phyloP scores from a whole-genome alignment of 2,329 filamentous ascomycete species.

The Lasiodiplodia sp. region DNA sequence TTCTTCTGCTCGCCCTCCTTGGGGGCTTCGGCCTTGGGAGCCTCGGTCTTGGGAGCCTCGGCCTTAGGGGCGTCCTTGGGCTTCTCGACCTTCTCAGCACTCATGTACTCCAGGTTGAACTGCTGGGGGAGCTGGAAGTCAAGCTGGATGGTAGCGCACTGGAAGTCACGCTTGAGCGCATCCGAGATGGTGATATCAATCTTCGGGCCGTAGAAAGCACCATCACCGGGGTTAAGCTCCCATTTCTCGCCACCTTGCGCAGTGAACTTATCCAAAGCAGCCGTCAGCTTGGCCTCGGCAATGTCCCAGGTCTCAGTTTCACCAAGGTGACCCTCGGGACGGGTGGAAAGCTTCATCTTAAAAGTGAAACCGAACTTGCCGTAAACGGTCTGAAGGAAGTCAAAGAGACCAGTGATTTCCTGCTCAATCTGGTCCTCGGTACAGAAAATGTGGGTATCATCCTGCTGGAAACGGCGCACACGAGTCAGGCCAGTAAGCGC shows the following conservation, averaged over 20 bases:
- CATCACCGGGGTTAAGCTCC: conserved; percentile 93
- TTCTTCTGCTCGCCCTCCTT: conserved; percentile 40
- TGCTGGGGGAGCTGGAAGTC: conserved; percentile 87
- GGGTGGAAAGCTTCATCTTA: conserved; percentile 92
- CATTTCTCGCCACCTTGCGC: conserved; percentile 70
- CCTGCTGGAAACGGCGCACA: conserved; percentile 86
- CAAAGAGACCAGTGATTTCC: conserved; percentile 84
- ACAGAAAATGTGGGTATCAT: conserved; percentile 92
- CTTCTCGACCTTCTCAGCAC: conserved; percentile 71
- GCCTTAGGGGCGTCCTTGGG: conserved; percentile 39
- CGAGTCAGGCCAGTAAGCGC: conserved; percentile 82
- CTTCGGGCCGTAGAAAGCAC: conserved; percentile 98
- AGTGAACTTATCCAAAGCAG: conserved; percentile 71
- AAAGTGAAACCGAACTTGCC: conserved; percentile 88
- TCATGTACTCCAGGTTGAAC: conserved; percentile 88
- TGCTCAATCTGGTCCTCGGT: conserved; percentile 77
- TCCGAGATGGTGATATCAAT: conserved; percentile 96
- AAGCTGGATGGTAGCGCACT: conserved; percentile 93
- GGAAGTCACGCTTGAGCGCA: conserved; percentile 81
- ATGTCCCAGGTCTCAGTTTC: conserved; percentile 86
- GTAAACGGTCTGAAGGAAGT: conserved; percentile 83
- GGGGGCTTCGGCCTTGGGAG: conserved; percentile 23
- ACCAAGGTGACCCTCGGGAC: conserved; percentile 87
- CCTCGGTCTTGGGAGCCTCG: conserved; percentile 8
- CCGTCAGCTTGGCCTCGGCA: conserved; percentile 81